Base-by-base conservation (phyloP, 768 basidiomycete genomes). In the Xerocomus potaroensis region DNA sequence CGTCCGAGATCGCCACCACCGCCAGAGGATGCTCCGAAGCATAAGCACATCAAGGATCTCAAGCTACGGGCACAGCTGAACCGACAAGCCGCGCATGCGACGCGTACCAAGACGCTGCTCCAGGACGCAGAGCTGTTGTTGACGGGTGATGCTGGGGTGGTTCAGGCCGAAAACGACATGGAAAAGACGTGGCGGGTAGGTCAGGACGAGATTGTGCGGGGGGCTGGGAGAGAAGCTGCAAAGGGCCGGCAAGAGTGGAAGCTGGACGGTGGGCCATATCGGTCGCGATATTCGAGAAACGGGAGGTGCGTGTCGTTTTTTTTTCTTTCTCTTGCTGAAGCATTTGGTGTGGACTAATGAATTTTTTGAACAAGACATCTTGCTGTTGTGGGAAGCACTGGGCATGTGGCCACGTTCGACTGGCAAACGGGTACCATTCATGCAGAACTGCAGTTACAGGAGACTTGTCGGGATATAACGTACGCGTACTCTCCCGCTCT, bases 381-480 rank as follows among this genome's bases (percentile, higher is more conserved):
- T 44, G 94, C 91, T 0, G 82, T 97, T 53, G 88, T 80, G 0
- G 92, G 92, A 5, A 76, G 74, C 11, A 75, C 72, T 27, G 94
- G 96, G 0, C 92, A 96, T 69, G 82, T 91, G 15, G 89, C 91
- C 3, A 89, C 92, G 0, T 94, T 97, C 57, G 93, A 98, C 64
- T 93, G 90, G 90, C 83, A 88, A 62, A 81, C 86, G 0, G 92
- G 91, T 0, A 79, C 80, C 26, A 68, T 96, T 22, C 88, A 93
- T 59, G 76, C 87, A 5, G 95, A 98, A 61, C 71, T 97, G 15
- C 91, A 95, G 55, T 69, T 98, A 8, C 80, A 81, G 51, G 95
- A 98, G 69, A 91, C 88, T 19, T 90, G 90, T 58, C 71, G 93
- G 54, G 95, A 96, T 63, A 87, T 99, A 65, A 91, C 89, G 86